Percentiles rank a stretch among this genome's conserved stretches.
Evolutionary conservation across 1,284 basidiomycete species (phyloP).

Genomic region (Fereydounia khargensis): DNA sequence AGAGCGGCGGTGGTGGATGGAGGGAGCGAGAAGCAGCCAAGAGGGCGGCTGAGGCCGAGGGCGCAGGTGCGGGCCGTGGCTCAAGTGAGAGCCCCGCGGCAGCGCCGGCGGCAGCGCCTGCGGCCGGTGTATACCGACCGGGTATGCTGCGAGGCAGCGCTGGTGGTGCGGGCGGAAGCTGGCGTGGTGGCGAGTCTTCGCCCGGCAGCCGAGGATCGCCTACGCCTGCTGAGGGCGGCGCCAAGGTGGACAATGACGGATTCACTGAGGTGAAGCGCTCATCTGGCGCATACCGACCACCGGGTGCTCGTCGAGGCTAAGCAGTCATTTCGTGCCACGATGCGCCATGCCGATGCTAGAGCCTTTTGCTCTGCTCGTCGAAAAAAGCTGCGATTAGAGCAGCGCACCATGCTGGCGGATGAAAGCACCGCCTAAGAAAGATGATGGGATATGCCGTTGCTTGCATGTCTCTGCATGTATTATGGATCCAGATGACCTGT

Average conservation of each 20-base stretch:
- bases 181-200: not conserved
- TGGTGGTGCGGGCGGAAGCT: not conserved
- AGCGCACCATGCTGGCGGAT: no score
- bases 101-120: conserved; percentile 7
- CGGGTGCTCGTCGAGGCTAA: conserved; percentile 11
- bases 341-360: no score
- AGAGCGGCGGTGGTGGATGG: conserved; percentile 13
- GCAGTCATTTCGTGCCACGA: no score
- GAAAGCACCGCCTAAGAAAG: no score
- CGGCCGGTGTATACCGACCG: not conserved
- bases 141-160: not conserved
- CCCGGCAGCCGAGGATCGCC: not conserved
- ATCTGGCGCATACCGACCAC: conserved; percentile 22
- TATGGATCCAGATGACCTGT: no score
- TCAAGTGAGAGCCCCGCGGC: conserved; percentile 6
- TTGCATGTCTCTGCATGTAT: no score
- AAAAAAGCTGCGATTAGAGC: no score
- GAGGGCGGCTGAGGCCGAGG: conserved; percentile 17
- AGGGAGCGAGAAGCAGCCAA: conserved; percentile 29
- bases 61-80: conserved; percentile 1
- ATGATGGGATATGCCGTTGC: no score
- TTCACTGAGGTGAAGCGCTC: conserved; percentile 38
- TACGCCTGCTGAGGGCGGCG: not conserved
- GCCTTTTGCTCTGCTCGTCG: no score
- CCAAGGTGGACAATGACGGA: conserved; percentile 16